These are phyloP conservation scores for Typha latifolia DNA, from an alignment of 176 grass and related monocot species.

Conservation along the genomic window DNA sequence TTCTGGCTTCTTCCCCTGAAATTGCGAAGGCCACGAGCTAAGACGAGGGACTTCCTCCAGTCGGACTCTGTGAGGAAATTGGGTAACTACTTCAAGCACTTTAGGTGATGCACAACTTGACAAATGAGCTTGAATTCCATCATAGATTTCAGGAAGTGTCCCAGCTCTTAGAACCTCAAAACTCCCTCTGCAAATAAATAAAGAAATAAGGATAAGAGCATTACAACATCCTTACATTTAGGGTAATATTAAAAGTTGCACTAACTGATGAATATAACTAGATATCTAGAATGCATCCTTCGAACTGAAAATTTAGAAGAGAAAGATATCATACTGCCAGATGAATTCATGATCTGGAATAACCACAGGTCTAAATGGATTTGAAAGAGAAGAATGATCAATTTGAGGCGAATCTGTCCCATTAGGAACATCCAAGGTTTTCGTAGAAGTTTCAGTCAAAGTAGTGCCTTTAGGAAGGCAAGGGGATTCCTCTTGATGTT, in stretches of 20 bases:
- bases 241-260: too few relatives aligned
- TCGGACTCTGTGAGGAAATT: slow-evolving; percentile 58
- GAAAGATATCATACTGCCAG: slow-evolving; percentile 85
- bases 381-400: slow-evolving; percentile 36
- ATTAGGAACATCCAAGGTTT: slow-evolving; percentile 20
- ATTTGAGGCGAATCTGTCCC: slow-evolving; percentile 18
- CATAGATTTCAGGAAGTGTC: slow-evolving; percentile 36
- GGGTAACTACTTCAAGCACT: slow-evolving; percentile 49
- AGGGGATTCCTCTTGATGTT: neutral
- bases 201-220: slow-evolving; percentile 13
- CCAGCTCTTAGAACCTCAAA: slow-evolving; percentile 68
- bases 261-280: neutral
- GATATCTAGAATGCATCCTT: neutral
- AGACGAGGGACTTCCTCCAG: slow-evolving; percentile 55
- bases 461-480: too few relatives aligned
- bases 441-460: slow-evolving; percentile 12
- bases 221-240: neutral
- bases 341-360: slow-evolving; percentile 77
- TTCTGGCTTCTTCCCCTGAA: slow-evolving; percentile 46
- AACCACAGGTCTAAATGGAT: slow-evolving; percentile 33
- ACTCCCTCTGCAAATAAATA: slow-evolving; percentile 56
- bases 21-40: slow-evolving; percentile 62
- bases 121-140: slow-evolving; percentile 89
- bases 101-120: slow-evolving; percentile 56
- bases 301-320: slow-evolving; percentile 5